Conservation (phyloP, 768 basidiomycete genomes). For the Tulasnella sp. region DNA sequence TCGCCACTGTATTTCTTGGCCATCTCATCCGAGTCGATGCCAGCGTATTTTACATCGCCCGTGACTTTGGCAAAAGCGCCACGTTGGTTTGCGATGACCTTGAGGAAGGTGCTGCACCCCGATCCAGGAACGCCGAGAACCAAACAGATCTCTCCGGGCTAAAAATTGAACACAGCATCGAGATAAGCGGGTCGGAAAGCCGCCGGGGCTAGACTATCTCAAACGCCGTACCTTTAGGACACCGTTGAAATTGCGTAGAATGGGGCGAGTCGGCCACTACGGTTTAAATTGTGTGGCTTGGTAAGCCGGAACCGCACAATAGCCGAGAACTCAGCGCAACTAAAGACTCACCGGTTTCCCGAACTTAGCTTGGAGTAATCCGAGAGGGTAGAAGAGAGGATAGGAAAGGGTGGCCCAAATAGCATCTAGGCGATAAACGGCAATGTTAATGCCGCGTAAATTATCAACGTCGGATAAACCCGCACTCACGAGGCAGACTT, state of each 20-base stretch:
- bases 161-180: conserved; percentile 40
- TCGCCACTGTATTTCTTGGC: conserved; percentile 38
- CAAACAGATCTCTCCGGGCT: conserved; percentile 73
- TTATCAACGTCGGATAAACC: not conserved
- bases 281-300: conserved; percentile 37
- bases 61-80: conserved; percentile 39
- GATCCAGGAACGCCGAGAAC: conserved; percentile 43
- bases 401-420: conserved; percentile 50
- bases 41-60: conserved; percentile 47
- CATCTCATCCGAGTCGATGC: conserved; percentile 46
- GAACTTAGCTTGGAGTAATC: conserved; percentile 35
- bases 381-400: conserved; percentile 50
- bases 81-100: conserved; percentile 45
- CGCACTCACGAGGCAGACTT: conserved; percentile 55
- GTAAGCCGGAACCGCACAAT: not conserved
- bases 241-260: conserved; percentile 52
- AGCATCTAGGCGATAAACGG: conserved; percentile 42
- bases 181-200: conserved; percentile 33
- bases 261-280: conserved; percentile 45
- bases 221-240: conserved; percentile 15
- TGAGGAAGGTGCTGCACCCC: conserved; percentile 49
- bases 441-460: not conserved
- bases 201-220: conserved; percentile 36
- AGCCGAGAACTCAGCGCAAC: not conserved
- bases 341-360: not conserved